Evolutionary conservation across 306 rosid species (phyloP).

Genomic region (Arachis stenosperma): DNA sequence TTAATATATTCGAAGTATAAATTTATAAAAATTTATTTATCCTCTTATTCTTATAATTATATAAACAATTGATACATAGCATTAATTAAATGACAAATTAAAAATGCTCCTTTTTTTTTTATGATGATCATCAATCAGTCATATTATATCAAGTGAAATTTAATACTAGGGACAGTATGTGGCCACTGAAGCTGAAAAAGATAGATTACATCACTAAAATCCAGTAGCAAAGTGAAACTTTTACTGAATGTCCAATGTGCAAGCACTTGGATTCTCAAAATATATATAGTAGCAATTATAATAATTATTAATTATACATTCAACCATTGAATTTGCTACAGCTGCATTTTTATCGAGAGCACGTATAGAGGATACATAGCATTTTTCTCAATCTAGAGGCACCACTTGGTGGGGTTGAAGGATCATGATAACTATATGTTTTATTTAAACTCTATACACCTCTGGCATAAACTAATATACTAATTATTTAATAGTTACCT

Average conservation of each 20-base stretch:
- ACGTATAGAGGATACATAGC: not conserved
- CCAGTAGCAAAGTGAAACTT: constrained; percentile 35
- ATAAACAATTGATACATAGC: no score
- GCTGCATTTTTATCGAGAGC: constrained; percentile 17
- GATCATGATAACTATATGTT: constrained; percentile 24
- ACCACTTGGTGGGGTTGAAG: constrained; percentile 37
- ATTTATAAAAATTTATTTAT: no score
- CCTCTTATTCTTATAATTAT: no score
- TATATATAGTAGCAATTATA: constrained; percentile 10
- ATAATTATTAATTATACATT: not conserved
- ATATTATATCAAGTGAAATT: constrained; percentile 24
- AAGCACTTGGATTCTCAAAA: constrained; percentile 50
- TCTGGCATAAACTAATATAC: no score
- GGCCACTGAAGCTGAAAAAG: constrained; percentile 47
- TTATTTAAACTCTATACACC: not conserved
- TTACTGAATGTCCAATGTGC: constrained; percentile 63
- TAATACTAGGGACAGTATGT: constrained; percentile 15
- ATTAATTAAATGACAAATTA: no score
- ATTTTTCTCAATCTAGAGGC: constrained; percentile 25
- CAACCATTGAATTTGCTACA: constrained; percentile 42
- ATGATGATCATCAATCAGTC: constrained; percentile 30
- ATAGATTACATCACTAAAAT: constrained; percentile 66
- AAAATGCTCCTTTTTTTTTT: constrained; percentile 24
- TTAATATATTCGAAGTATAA: no score
- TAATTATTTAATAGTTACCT: no score